Evolutionary conservation across 306 rosid species (phyloP).

Genomic region (Vachellia pachyceras): DNA sequence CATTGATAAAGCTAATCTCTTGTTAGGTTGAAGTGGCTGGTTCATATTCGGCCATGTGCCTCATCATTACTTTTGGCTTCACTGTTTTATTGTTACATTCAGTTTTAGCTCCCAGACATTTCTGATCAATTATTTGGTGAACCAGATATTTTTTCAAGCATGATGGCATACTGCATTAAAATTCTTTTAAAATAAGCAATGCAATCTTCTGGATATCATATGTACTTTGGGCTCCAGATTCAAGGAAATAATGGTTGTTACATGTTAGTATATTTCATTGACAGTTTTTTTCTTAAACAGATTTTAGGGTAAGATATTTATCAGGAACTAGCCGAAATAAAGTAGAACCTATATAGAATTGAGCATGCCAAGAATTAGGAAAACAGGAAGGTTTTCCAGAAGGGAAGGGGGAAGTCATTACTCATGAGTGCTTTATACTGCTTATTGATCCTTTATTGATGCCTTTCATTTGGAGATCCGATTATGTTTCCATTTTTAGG

Average conservation of each 20-base stretch:
- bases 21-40: conserved; percentile 3
- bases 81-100: background rate
- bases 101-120: background rate
- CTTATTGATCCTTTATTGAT: too few relatives aligned
- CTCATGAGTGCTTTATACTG: too few relatives aligned
- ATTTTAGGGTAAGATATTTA: background rate
- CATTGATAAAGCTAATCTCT: conserved; percentile 22
- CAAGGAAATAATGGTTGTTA: background rate
- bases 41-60: background rate
- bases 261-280: background rate
- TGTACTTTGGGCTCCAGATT: background rate
- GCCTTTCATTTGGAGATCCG: background rate
- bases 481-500: background rate
- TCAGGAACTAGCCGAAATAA: background rate
- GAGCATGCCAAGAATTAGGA: background rate
- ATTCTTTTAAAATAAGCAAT: background rate
- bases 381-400: background rate
- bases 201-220: background rate
- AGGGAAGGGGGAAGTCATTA: too few relatives aligned
- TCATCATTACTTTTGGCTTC: background rate
- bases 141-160: background rate
- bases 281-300: background rate
- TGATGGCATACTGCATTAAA: background rate
- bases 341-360: background rate
- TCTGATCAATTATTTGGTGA: background rate